Conservation (phyloP, 306 rosid species). For the Arachis stenosperma region DNA sequence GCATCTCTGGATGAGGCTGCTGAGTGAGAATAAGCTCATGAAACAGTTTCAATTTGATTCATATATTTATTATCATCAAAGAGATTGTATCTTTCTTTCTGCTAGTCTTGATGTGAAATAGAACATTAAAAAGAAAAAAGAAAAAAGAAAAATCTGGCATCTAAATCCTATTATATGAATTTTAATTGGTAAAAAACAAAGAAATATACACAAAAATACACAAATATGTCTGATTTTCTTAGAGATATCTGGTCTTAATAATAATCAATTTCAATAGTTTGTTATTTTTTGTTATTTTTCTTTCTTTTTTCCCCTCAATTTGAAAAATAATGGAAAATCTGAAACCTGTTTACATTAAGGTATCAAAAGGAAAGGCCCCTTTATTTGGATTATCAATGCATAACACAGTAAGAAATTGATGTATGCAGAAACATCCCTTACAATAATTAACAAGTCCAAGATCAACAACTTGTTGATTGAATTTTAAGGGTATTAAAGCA, state of each 20-base stretch:
- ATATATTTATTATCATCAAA: constrained; percentile 14
- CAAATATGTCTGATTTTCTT: constrained; percentile 6
- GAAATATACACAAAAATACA: constrained; percentile 28
- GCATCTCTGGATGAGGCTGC: constrained; percentile 68
- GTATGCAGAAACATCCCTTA: constrained; percentile 10
- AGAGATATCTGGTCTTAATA: not conserved
- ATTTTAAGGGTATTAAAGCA: constrained; percentile 4
- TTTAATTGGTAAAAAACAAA: constrained; percentile 5
- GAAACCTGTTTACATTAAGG: constrained; percentile 3
- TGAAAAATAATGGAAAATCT: not conserved
- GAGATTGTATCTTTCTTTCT: constrained; percentile 34
- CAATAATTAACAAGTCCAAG: not conserved
- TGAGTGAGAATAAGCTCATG: constrained; percentile 42
- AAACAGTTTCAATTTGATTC: constrained; percentile 10
- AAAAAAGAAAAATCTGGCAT: not conserved
- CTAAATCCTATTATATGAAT: constrained; percentile 15
- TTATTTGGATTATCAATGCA: not conserved
- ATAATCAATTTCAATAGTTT: constrained; percentile 17
- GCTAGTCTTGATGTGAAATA: constrained; percentile 38
- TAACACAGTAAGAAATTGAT: not conserved
- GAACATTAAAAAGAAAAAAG: not conserved
- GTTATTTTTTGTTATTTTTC: not conserved
- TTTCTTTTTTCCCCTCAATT: too few relatives aligned
- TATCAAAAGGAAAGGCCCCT: not conserved
- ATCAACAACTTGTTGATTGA: not conserved